Percentiles rank a stretch among this genome's conserved stretches.
Conservation (phyloP, 805 yeast genomes). For the Kazachstania martiniae region DNA sequence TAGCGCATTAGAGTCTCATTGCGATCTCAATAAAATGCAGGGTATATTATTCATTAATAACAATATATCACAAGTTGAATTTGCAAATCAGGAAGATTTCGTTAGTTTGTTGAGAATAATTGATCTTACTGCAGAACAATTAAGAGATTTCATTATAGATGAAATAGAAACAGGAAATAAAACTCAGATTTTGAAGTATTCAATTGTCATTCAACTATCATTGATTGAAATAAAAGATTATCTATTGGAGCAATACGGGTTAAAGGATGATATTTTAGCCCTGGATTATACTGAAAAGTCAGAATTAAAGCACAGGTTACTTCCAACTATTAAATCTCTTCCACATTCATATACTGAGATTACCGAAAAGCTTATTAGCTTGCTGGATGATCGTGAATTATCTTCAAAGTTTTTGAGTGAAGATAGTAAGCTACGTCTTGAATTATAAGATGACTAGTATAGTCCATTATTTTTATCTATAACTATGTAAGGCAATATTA, state of each 20-base stretch:
- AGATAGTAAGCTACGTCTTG: too few species aligned
- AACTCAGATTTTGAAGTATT: conserved; percentile 1
- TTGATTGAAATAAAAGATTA: conserved; percentile 8
- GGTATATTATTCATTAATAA: conserved; percentile 13
- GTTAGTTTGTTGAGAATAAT: conserved; percentile 10
- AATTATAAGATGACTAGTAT: too few species aligned
- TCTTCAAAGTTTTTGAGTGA: too few species aligned
- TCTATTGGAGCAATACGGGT: conserved; percentile 8
- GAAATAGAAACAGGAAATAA: conserved; percentile 2
- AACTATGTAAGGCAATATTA: too few species aligned
- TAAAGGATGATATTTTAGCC: conserved; percentile 9
- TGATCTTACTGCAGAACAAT: conserved; percentile 17
- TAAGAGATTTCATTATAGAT: conserved; percentile 16
- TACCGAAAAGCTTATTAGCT: too few species aligned
- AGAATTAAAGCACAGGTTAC: conserved; percentile 10
- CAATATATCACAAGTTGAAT: conserved; percentile 14
- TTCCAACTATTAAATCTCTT: background rate
- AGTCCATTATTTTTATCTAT: too few species aligned
- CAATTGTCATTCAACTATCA: conserved; percentile 7
- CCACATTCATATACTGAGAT: background rate
- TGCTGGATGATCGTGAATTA: too few species aligned
- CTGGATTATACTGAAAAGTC: conserved; percentile 8
- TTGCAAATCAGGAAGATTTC: conserved; percentile 15
- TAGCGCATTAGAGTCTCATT: conserved; percentile 5
- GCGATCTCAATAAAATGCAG: conserved; percentile 5